Evolutionary conservation across 1,284 basidiomycete genomes (phyloP), one percentile per base, ranked within the genome.

Genomic region (Cryptococcus sp.): DNA sequence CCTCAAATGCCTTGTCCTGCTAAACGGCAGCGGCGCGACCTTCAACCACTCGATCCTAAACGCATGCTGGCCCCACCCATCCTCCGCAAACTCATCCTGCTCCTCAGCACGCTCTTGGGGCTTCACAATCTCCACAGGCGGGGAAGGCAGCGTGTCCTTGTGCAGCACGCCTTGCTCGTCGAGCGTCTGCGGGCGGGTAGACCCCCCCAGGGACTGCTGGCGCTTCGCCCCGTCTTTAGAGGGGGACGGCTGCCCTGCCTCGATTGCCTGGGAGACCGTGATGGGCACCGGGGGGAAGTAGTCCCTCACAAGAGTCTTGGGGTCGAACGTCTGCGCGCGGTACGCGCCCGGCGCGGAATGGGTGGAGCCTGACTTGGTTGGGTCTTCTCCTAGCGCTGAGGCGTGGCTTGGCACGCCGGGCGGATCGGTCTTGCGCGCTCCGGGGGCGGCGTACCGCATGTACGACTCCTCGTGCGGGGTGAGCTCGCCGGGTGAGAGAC

Each of bases 31-130:
- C 4, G 83, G 82, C 7, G 83, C 79, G 0, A 85, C 87, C 62
- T 83, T 83, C 51, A 94, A 70, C 94, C 94, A 98, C 66, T 93
- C 83, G 24, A 98, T 79, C 57, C 82, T 82, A 81, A 98, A 97
- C 1, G 87, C 81, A 52, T 59, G 57, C 50, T 61, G 59, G 13
- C 87, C 89, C 87, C 85, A 88, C 45, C 57, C 64, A 3, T 64
- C 70, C 1, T 73, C 69, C 20, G 49, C 24, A 37, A 63, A 58
- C 24, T 59, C 59, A 15, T 61, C 62, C 45, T 61, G 52, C 5
- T 42, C 55, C 35, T 56, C 54, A 12, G 48, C 51, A 13, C 54
- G 50, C 21, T 56, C 44, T 9, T 55, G 28, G 7, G 49, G 36
- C 21, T 53, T 50, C n/a, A 44, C 51, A 24, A 55, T 61, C 24